Conservation (phyloP, 1,284 basidiomycete genomes). For the Cystobasidium sp. region DNA sequence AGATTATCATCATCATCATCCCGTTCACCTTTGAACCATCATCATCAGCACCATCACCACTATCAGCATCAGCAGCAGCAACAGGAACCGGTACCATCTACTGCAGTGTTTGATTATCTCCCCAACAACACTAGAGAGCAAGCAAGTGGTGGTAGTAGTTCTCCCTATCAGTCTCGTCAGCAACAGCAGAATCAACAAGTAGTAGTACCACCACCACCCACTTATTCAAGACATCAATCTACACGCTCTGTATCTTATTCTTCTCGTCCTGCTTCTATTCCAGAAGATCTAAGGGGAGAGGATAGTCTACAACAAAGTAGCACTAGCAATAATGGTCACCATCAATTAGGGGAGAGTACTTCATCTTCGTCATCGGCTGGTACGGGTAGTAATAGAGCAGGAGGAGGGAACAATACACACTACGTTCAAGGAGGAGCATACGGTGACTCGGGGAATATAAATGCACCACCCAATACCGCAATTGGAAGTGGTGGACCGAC, state of each 20-base stretch:
- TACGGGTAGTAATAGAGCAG: background rate
- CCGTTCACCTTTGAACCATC: too few relatives aligned
- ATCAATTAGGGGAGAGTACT: conserved; percentile 4
- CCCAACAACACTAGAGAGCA: too few relatives aligned
- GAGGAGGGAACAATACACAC: background rate
- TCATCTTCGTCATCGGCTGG: conserved; percentile 1
- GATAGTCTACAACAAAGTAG: background rate
- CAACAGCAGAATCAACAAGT: background rate
- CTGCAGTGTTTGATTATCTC: too few relatives aligned
- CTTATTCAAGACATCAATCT: background rate
- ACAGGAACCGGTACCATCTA: too few relatives aligned
- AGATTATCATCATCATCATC: conserved; percentile 61
- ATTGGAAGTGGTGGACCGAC: background rate
- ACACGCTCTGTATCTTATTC: background rate
- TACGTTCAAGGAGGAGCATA: background rate
- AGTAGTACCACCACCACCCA: background rate
- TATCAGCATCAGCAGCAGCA: too few relatives aligned
- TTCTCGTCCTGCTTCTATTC: conserved; percentile 17
- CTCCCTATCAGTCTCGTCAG: background rate
- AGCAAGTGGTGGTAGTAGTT: background rate
- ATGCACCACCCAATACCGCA: background rate
- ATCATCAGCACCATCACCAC: too few relatives aligned
- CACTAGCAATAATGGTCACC: background rate
- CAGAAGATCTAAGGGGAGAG: background rate
- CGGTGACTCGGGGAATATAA: too few relatives aligned